Percentiles rank a stretch among this genome's conserved stretches.
phyloP scores from a whole-genome alignment of 805 yeast genomes.

The Suhomyces kilbournensis region DNA sequence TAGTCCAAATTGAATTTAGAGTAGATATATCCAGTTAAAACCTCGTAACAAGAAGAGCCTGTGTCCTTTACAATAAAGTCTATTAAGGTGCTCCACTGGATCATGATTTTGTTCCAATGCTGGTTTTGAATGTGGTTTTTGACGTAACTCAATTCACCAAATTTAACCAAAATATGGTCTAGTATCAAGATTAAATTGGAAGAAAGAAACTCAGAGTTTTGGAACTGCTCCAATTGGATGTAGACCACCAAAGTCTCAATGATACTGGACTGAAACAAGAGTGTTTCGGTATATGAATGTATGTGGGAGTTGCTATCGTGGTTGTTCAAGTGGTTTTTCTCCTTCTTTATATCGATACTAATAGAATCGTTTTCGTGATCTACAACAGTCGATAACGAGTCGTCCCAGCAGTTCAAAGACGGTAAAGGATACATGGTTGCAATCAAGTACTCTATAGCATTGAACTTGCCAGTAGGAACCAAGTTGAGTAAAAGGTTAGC shows the following conservation, averaged over 20 bases:
- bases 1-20: slow-evolving; percentile 22
- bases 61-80: slow-evolving; percentile 33
- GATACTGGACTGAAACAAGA: slow-evolving; percentile 28
- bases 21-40: slow-evolving; percentile 29
- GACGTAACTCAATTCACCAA: slow-evolving; percentile 20
- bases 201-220: slow-evolving; percentile 35
- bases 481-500: slow-evolving; percentile 34
- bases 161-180: slow-evolving; percentile 29
- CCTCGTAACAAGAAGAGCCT: slow-evolving; percentile 38
- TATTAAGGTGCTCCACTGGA: slow-evolving; percentile 28
- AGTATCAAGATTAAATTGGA: slow-evolving; percentile 23
- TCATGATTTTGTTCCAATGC: slow-evolving; percentile 28
- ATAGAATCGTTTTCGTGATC: slow-evolving; percentile 19
- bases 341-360: slow-evolving; percentile 15
- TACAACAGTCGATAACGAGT: slow-evolving; percentile 15
- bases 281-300: slow-evolving; percentile 15
- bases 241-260: slow-evolving; percentile 34
- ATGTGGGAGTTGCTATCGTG: slow-evolving; percentile 30
- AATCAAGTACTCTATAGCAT: slow-evolving; percentile 33
- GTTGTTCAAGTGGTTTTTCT: slow-evolving; percentile 16
- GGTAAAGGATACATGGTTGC: slow-evolving; percentile 29
- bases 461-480: slow-evolving; percentile 38
- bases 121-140: slow-evolving; percentile 29
- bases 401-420: slow-evolving; percentile 27
- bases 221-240: slow-evolving; percentile 40